A percentile compares a stretch with the other conserved stretches of the same genome.
Evolutionary conservation across 2,329 filamentous ascomycete genomes (phyloP).

Genomic region (Macroventuria anomochaeta): DNA sequence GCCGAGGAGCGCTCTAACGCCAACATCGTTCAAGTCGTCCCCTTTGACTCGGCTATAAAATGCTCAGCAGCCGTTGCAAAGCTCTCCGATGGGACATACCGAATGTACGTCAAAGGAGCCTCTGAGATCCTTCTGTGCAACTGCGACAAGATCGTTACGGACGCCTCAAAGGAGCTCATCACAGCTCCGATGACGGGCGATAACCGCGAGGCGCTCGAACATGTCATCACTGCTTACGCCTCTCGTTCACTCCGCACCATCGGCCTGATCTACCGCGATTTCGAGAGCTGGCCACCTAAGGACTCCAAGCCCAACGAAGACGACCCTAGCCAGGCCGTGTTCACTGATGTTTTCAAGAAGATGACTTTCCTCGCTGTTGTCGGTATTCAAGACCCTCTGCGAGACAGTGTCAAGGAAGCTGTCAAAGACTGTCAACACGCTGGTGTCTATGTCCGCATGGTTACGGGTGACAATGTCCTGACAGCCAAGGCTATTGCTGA

Average conservation of each 20-base stretch:
- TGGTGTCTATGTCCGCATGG: constrained; percentile 83
- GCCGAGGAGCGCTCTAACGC: constrained; percentile 68
- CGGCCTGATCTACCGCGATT: constrained; percentile 82
- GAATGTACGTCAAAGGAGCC: constrained; percentile 62
- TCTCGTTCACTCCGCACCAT: constrained; percentile 83
- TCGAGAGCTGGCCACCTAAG: constrained; percentile 79
- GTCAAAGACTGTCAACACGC: constrained; percentile 76
- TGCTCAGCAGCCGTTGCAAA: constrained; percentile 72
- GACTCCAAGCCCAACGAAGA: constrained; percentile 65
- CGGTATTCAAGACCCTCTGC: constrained; percentile 82
- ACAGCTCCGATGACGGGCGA: constrained; percentile 61
- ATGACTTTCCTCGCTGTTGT: constrained; percentile 78
- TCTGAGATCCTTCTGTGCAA: constrained; percentile 58
- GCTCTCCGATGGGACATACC: constrained; percentile 61
- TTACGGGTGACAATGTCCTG: constrained; percentile 81
- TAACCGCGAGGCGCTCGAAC: constrained; percentile 65
- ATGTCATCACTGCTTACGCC: constrained; percentile 78
- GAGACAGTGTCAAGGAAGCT: constrained; percentile 75
- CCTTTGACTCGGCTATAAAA: constrained; percentile 70
- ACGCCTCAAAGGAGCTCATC: constrained; percentile 65
- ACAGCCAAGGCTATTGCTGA: constrained; percentile 80
- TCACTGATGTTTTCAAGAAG: constrained; percentile 71
- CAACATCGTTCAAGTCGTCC: constrained; percentile 62
- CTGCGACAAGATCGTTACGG: constrained; percentile 61
- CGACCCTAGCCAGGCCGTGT: constrained; percentile 67